Evolutionary conservation across 1,139 yeast species (phyloP).

Genomic region (Eremothecium sinecaudum): DNA sequence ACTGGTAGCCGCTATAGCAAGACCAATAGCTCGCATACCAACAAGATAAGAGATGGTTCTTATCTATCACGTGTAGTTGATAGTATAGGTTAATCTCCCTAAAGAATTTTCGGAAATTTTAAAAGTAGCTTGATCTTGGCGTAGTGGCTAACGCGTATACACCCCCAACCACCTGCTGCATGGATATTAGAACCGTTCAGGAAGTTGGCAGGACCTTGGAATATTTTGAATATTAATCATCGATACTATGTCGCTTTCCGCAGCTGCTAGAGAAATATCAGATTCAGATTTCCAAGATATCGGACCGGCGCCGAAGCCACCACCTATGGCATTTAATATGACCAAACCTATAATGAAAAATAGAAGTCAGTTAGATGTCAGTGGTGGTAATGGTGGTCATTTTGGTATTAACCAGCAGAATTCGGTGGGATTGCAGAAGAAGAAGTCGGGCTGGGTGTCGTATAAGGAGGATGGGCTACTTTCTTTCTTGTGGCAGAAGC

Average conservation of each 20-base stretch:
- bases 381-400: slow-evolving; percentile 7
- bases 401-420: slow-evolving; percentile 19
- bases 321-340: slow-evolving; percentile 27
- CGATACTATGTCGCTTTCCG: slow-evolving; percentile 32
- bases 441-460: slow-evolving; percentile 71
- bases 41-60: too few relatives aligned
- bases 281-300: slow-evolving; percentile 35
- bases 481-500: slow-evolving; percentile 85
- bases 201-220: neutral
- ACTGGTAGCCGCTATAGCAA: too few relatives aligned
- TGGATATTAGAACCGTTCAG: too few relatives aligned
- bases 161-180: too few relatives aligned
- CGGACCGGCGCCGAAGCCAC: slow-evolving; percentile 40
- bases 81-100: too few relatives aligned
- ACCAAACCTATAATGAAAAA: slow-evolving; percentile 27
- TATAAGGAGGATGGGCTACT: slow-evolving; percentile 85
- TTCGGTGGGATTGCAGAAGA: slow-evolving; percentile 16
- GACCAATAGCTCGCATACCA: too few relatives aligned
- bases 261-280: slow-evolving; percentile 38
- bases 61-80: too few relatives aligned
- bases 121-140: too few relatives aligned
- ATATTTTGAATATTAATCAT: neutral
- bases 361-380: slow-evolving; percentile 20
- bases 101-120: too few relatives aligned
- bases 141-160: too few relatives aligned